Evolutionary conservation across 768 basidiomycete species (phyloP).

Genomic region (Russula vinacea): DNA sequence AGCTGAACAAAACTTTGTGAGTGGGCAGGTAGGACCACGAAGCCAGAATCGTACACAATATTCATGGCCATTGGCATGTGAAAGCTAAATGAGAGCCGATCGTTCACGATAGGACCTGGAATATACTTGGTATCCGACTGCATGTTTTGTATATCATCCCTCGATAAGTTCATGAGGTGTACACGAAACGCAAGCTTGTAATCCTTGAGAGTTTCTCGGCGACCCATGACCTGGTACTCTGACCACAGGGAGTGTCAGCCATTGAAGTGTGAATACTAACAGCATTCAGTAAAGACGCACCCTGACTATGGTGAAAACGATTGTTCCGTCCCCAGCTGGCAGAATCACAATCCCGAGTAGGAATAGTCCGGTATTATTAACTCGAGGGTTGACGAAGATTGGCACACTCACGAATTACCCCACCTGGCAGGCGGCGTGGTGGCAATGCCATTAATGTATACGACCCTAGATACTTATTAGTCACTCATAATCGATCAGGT

Average conservation of each 20-base stretch:
- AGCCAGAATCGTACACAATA: conserved; percentile 8
- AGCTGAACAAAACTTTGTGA: conserved; percentile 1
- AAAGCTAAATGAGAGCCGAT: conserved; percentile 4
- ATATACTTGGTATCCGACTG: conserved; percentile 14
- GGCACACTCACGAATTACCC: conserved; percentile 4
- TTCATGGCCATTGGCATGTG: background rate
- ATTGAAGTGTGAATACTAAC: background rate
- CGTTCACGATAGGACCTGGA: conserved; percentile 16
- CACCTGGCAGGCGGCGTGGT: background rate
- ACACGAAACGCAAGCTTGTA: conserved; percentile 5
- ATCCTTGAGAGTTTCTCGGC: background rate
- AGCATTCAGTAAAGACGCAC: background rate
- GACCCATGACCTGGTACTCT: conserved; percentile 23
- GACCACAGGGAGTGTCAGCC: background rate
- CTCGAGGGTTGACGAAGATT: background rate
- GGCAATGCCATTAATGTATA: conserved; percentile 3
- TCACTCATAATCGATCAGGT: background rate
- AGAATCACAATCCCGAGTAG: background rate
- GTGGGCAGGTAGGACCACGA: background rate
- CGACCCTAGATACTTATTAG: background rate
- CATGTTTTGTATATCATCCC: conserved; percentile 20
- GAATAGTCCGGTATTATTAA: background rate
- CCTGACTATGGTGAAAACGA: background rate
- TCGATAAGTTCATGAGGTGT: conserved; percentile 13
- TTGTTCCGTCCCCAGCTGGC: background rate